These are phyloP conservation scores for Lasiodiplodia sp. DNA, from an alignment of 2,329 filamentous ascomycete species.

Conservation along the genomic window DNA sequence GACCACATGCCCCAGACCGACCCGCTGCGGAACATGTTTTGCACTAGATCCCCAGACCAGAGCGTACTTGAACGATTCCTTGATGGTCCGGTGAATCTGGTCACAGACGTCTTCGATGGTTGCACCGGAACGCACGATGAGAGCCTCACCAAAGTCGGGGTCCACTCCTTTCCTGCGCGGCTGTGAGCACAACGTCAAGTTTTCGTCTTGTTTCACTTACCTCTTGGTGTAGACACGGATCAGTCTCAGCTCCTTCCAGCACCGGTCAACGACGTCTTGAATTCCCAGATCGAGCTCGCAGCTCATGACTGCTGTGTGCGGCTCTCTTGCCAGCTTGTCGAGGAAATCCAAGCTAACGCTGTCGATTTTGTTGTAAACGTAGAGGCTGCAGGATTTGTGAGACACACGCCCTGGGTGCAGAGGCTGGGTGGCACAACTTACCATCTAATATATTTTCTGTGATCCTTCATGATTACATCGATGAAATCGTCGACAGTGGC, in stretches of 20 bases:
- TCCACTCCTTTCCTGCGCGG: slow-evolving; percentile 78
- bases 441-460: slow-evolving; percentile 93
- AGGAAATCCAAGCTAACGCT: slow-evolving; percentile 92
- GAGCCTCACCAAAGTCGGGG: slow-evolving; percentile 85
- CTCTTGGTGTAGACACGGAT: slow-evolving; percentile 95
- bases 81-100: slow-evolving; percentile 88
- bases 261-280: slow-evolving; percentile 89
- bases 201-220: slow-evolving; percentile 36
- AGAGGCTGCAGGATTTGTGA: slow-evolving; percentile 64
- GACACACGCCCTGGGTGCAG: neutral
- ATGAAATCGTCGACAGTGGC: slow-evolving; percentile 98
- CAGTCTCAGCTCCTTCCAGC: slow-evolving; percentile 90
- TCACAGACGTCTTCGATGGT: slow-evolving; percentile 98
- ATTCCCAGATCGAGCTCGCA: slow-evolving; percentile 96
- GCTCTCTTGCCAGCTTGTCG: slow-evolving; percentile 89
- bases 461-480: slow-evolving; percentile 99
- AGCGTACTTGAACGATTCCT: slow-evolving; percentile 99
- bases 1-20: slow-evolving; percentile 84
- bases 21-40: slow-evolving; percentile 90
- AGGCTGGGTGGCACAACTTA: neutral
- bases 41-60: slow-evolving; percentile 97
- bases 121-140: slow-evolving; percentile 89
- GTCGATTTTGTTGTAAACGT: slow-evolving; percentile 99
- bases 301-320: slow-evolving; percentile 94
- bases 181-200: slow-evolving; percentile 29